Percentiles rank a stretch among this genome's conserved stretches.
Conservation (phyloP, 768 basidiomycete species). For the Clavulina sp. region DNA sequence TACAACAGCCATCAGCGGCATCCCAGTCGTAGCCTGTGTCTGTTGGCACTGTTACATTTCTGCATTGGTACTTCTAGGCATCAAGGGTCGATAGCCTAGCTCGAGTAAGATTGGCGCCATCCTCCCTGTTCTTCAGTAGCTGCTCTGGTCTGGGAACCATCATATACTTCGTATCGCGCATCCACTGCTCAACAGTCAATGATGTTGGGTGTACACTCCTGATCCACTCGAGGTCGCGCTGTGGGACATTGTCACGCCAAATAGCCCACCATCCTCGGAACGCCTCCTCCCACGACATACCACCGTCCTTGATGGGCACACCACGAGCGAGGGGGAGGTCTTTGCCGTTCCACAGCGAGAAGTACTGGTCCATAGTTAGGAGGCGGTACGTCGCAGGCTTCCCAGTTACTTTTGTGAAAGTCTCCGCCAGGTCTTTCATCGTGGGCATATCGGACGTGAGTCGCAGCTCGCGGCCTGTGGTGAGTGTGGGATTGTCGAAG, state of each 20-base stretch:
- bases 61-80: no score
- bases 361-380: conserved; percentile 22
- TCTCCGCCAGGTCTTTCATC: conserved; percentile 23
- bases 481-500: conserved; percentile 22
- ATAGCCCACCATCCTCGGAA: conserved; percentile 29
- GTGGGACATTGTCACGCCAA: conserved; percentile 28
- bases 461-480: conserved; percentile 22
- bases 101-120: no score
- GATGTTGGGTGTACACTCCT: conserved; percentile 21
- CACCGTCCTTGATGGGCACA: conserved; percentile 11
- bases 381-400: conserved; percentile 20
- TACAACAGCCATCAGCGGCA: no score
- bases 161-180: conserved; percentile 21
- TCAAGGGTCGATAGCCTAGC: no score
- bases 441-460: conserved; percentile 24
- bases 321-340: conserved; percentile 19
- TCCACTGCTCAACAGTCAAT: conserved; percentile 26
- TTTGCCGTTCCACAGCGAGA: conserved; percentile 16
- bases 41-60: no score
- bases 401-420: conserved; percentile 25
- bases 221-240: conserved; percentile 29
- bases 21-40: no score
- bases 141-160: no score
- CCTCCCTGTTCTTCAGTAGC: no score
- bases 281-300: conserved; percentile 20